phyloP scores from a whole-genome alignment of 2,329 filamentous ascomycete genomes.

The Phialophora verrucosa region DNA sequence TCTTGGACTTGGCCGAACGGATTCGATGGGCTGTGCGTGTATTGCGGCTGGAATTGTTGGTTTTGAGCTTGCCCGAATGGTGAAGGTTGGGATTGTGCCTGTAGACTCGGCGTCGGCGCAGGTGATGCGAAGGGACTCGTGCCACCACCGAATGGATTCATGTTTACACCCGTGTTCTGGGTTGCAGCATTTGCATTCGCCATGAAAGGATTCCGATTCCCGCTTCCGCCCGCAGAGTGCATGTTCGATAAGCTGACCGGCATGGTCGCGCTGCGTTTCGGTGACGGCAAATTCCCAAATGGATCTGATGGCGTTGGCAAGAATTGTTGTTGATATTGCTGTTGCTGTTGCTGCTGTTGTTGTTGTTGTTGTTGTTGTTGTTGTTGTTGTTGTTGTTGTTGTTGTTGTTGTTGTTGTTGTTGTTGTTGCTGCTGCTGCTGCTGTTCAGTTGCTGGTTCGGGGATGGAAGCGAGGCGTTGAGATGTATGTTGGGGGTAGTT shows the following conservation, averaged over 20 bases:
- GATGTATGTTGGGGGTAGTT: slow-evolving; percentile 47
- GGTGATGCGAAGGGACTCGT: slow-evolving; percentile 8
- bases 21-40: neutral
- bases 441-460: slow-evolving; percentile 42
- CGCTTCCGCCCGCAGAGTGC: slow-evolving; percentile 39
- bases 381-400: slow-evolving; percentile 11
- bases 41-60: neutral
- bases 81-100: slow-evolving; percentile 7
- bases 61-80: slow-evolving; percentile 1
- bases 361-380: slow-evolving; percentile 37
- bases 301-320: slow-evolving; percentile 36
- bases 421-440: slow-evolving; percentile 31
- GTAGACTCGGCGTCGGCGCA: slow-evolving; percentile 4
- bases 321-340: slow-evolving; percentile 29
- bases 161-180: slow-evolving; percentile 8
- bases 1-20: slow-evolving; percentile 4
- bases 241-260: slow-evolving; percentile 40
- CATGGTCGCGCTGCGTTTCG: slow-evolving; percentile 44
- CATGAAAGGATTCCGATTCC: slow-evolving; percentile 45
- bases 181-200: slow-evolving; percentile 26
- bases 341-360: slow-evolving; percentile 27
- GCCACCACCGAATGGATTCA: slow-evolving; percentile 9
- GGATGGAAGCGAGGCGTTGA: slow-evolving; percentile 39
- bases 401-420: slow-evolving; percentile 26
- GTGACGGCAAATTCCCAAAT: slow-evolving; percentile 37